Evolutionary conservation across 306 rosid genomes (phyloP).

Genomic region (Parietaria judaica): DNA sequence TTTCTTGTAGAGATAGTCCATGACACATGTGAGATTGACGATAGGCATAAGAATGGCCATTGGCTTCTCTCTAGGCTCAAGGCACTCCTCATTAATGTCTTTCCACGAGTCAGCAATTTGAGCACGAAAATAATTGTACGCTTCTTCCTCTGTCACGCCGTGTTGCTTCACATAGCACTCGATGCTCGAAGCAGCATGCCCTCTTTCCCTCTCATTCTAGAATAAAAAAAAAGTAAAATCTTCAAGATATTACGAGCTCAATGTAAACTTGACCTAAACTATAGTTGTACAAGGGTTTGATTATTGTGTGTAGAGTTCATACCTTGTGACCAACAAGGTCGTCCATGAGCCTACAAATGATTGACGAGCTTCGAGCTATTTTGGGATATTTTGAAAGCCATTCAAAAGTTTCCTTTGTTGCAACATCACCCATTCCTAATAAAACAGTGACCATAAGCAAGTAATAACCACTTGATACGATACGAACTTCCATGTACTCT

Average conservation of each 20-base stretch:
- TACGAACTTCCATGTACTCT: not conserved
- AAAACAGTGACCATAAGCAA: conserved; percentile 15
- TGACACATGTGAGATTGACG: conserved; percentile 26
- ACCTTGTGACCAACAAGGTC: conserved; percentile 37
- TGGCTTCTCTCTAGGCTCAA: not conserved
- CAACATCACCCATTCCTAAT: conserved; percentile 24
- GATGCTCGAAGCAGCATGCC: not conserved
- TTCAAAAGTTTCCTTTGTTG: conserved; percentile 23
- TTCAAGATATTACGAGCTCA: not conserved
- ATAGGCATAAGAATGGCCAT: conserved; percentile 4
- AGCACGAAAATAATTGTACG: not conserved
- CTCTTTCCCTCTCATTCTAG: not conserved
- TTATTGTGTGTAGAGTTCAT: not conserved
- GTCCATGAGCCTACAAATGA: conserved; percentile 32
- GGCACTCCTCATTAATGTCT: conserved; percentile 7
- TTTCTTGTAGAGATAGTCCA: conserved; percentile 23
- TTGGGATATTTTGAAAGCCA: conserved; percentile 25
- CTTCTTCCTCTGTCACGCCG: conserved; percentile 4
- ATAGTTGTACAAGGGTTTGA: no score
- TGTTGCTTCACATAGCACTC: conserved; percentile 4
- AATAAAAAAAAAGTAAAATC: not conserved
- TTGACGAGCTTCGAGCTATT: conserved; percentile 12
- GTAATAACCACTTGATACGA: not conserved
- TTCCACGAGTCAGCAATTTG: not conserved
- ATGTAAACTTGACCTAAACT: not conserved